Base-by-base conservation (phyloP, 495 filamentous ascomycete species). In the Platismatia glauca region DNA sequence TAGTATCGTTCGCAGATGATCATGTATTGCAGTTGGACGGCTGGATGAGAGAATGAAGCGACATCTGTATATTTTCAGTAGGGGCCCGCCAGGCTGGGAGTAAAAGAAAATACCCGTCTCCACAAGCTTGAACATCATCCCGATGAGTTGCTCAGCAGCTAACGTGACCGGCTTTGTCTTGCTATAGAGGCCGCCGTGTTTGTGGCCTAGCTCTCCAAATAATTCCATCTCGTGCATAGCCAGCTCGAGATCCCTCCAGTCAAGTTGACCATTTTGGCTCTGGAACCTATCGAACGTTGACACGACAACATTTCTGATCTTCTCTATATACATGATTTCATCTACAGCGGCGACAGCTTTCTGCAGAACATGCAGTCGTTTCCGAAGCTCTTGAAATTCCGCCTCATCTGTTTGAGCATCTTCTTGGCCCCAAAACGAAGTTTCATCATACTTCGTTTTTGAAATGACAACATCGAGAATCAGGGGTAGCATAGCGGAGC, bases 361-460 rank as follows among this genome's bases (percentile, higher is more conserved):
- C 73, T 99, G 94, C 31, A 97, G 77, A 31, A 89, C 84, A 69
- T 93, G 89, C 55, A 99, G 77, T 63, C 86, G 79, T 71, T 95
- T 96, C 58, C 95, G 83, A 46, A 97, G 83, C 58, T 97, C 93
- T 67, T 95, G 89, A 70, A 97, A 97, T 71, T 99, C 94, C n/a
- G 94, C 95, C 71, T 97, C 95, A 71, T 99, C 94, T 2, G 91
- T 95, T 72, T 91, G 86, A 60, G 94, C 90, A 63, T 95, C 92
- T 69, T 97, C 94, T 52, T 90, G 86, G 29, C 91, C 93, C 95
- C 94, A 99, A 33, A 83, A 87, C 0, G 89, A 86, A 15, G 94
- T 95, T 69, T 96, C 91, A 68, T 97, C 95, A 70, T 94, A 97
- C 67, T 92, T 86, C 89, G 96, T 96, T 79, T 97, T 99, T 27